A percentile compares a stretch with the other conserved stretches of the same genome.
These are phyloP conservation scores for Parmelia sp. DNA, from an alignment of 495 filamentous ascomycete species.

Conservation along the genomic window DNA sequence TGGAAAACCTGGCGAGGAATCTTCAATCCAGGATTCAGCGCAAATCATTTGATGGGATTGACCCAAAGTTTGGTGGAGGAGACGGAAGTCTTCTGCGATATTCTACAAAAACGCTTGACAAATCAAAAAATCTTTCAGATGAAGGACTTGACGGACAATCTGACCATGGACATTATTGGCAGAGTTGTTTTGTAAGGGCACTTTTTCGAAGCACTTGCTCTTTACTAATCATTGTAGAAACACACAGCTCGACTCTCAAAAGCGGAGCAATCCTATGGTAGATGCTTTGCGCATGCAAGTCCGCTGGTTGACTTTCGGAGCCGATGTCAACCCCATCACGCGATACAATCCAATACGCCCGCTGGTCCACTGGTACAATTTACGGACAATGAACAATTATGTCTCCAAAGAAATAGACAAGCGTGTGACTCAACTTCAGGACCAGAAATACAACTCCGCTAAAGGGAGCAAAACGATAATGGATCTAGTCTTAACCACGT, in stretches of 20 bases:
- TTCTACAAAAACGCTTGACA: conserved; percentile 22
- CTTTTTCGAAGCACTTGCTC: neutral
- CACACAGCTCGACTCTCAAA: conserved; percentile 1
- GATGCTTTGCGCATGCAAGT: conserved; percentile 27
- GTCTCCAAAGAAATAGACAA: conserved; percentile 26
- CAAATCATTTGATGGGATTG: conserved; percentile 31
- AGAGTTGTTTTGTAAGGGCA: conserved; percentile 27
- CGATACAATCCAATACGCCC: conserved; percentile 26
- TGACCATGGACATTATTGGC: conserved; percentile 30
- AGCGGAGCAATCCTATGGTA: conserved; percentile 22
- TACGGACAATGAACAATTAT: conserved; percentile 24
- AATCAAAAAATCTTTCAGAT: conserved; percentile 22
- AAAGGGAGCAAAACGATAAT: conserved; percentile 35
- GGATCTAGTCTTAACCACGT: conserved; percentile 35
- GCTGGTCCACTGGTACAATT: conserved; percentile 30
- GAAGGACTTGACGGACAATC: conserved; percentile 17
- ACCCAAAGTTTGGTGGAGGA: conserved; percentile 33
- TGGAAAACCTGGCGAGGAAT: conserved; percentile 35
- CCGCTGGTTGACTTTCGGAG: conserved; percentile 28
- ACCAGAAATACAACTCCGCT: neutral
- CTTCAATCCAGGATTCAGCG: conserved; percentile 38
- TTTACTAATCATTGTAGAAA: neutral
- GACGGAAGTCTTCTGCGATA: conserved; percentile 28
- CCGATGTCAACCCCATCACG: conserved; percentile 28
- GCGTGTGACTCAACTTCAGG: conserved; percentile 21